phyloP scores from a whole-genome alignment of 1,139 yeast species.

The Zhuliangozyma blackwelliae region DNA sequence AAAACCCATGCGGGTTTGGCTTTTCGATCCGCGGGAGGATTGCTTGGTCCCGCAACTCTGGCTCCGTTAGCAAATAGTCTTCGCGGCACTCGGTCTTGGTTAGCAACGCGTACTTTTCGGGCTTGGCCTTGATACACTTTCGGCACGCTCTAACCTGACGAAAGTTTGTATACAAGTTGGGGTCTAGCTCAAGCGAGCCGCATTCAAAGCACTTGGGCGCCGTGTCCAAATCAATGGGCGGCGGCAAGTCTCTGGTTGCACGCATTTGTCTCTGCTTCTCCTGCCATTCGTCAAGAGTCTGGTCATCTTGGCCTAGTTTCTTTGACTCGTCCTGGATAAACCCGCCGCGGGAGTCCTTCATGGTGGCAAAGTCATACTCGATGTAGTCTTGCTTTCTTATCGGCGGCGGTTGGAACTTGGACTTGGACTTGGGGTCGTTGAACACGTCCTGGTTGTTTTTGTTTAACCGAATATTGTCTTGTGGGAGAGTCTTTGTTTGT shows the following conservation, averaged over 20 bases:
- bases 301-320: conserved; percentile 26
- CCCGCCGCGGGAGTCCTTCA: conserved; percentile 88
- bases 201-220: conserved; percentile 87
- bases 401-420: conserved; percentile 32
- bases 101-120: conserved; percentile 83
- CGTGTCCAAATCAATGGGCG: conserved; percentile 63
- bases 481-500: background rate
- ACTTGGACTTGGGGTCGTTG: conserved; percentile 5
- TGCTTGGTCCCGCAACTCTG: conserved; percentile 71
- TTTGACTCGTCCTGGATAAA: conserved; percentile 50
- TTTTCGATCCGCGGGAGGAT: conserved; percentile 77
- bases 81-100: conserved; percentile 95
- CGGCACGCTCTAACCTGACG: conserved; percentile 69
- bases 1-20: conserved; percentile 92
- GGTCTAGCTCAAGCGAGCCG: conserved; percentile 72
- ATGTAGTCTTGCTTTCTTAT: conserved; percentile 68
- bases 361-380: conserved; percentile 86
- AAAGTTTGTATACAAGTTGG: conserved; percentile 64
- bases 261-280: conserved; percentile 48
- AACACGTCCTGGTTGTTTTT: conserved; percentile 6
- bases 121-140: conserved; percentile 63
- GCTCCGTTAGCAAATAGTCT: conserved; percentile 89
- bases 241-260: conserved; percentile 52
- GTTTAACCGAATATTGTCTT: conserved; percentile 10
- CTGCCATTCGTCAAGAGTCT: conserved; percentile 73